phyloP scores from a whole-genome alignment of 2,329 filamentous ascomycete genomes.

The Proliferodiscus dingleyae region DNA sequence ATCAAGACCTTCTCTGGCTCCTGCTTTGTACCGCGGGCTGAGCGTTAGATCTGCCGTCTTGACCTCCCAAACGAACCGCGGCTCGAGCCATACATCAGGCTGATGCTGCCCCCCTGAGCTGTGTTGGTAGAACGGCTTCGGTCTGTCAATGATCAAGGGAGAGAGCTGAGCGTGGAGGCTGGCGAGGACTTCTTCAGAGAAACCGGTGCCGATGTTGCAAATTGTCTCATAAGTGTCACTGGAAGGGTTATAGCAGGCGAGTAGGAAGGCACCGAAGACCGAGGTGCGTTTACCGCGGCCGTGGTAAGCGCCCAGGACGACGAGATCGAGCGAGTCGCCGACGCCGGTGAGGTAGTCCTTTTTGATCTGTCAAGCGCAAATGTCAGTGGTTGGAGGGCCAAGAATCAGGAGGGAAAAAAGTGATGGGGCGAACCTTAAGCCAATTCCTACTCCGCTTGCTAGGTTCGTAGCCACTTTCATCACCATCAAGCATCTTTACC shows the following conservation, averaged over 20 bases:
- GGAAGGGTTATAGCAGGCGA: constrained; percentile 83
- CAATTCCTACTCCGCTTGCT: constrained; percentile 96
- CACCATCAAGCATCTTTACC: constrained; percentile 98
- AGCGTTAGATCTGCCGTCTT: constrained; percentile 94
- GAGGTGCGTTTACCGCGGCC: constrained; percentile 94
- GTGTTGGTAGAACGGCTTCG: constrained; percentile 94
- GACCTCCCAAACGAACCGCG: constrained; percentile 92
- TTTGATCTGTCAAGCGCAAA: constrained; percentile 71
- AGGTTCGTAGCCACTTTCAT: constrained; percentile 90
- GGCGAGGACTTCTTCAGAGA: constrained; percentile 90
- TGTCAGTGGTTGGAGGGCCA: too few relatives aligned
- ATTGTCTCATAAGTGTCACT: constrained; percentile 87
- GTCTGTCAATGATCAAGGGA: constrained; percentile 74
- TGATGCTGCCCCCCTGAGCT: constrained; percentile 82
- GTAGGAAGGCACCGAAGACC: constrained; percentile 90
- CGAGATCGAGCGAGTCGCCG: constrained; percentile 92
- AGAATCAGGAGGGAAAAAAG: not conserved
- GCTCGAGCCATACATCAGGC: constrained; percentile 98
- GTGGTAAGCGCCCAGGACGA: constrained; percentile 90
- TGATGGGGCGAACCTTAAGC: constrained; percentile 68
- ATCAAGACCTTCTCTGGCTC: constrained; percentile 73
- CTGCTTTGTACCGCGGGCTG: constrained; percentile 90
- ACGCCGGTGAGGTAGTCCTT: constrained; percentile 95
- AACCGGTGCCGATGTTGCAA: constrained; percentile 97
- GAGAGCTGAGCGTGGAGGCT: constrained; percentile 74